Conservation (phyloP, 1,139 yeast species). For the Taiozyma sp. region DNA sequence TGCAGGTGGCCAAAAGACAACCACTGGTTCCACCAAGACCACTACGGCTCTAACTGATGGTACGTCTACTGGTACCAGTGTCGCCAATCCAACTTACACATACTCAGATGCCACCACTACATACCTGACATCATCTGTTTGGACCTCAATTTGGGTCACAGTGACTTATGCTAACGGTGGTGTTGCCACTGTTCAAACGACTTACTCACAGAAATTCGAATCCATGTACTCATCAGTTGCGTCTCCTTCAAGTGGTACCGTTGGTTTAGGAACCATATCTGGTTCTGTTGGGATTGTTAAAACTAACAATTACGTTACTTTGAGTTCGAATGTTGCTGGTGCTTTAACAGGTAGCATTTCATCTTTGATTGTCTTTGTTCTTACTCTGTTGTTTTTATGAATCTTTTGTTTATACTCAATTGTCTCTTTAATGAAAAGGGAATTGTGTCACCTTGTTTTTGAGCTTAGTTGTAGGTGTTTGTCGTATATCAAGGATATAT, state of each 20-base stretch:
- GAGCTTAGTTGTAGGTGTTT: too few species aligned
- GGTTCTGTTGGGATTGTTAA: constrained; percentile 61
- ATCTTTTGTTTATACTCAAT: neutral
- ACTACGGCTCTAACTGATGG: constrained; percentile 7
- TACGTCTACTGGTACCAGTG: constrained; percentile 5
- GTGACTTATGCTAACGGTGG: constrained; percentile 42
- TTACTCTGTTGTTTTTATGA: constrained; percentile 16
- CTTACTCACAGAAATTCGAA: constrained; percentile 47
- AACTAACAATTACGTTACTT: constrained; percentile 30
- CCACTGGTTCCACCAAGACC: constrained; percentile 13
- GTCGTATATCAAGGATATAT: too few species aligned
- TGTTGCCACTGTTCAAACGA: constrained; percentile 37
- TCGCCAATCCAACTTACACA: constrained; percentile 22
- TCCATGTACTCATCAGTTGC: constrained; percentile 35
- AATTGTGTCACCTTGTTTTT: neutral
- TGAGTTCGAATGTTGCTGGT: constrained; percentile 9
- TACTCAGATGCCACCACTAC: constrained; percentile 24
- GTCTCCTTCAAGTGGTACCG: constrained; percentile 41
- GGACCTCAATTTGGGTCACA: constrained; percentile 45
- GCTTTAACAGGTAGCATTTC: constrained; percentile 9
- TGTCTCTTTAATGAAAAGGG: neutral
- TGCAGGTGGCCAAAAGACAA: constrained; percentile 16
- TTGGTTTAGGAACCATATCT: constrained; percentile 53
- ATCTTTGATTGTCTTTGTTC: constrained; percentile 14
- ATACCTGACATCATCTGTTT: constrained; percentile 23